A percentile compares a stretch with the other conserved stretches of the same genome.
These are phyloP conservation scores for Microsporum canis DNA, from an alignment of 2,329 filamentous ascomycete genomes.

Conservation along the genomic window DNA sequence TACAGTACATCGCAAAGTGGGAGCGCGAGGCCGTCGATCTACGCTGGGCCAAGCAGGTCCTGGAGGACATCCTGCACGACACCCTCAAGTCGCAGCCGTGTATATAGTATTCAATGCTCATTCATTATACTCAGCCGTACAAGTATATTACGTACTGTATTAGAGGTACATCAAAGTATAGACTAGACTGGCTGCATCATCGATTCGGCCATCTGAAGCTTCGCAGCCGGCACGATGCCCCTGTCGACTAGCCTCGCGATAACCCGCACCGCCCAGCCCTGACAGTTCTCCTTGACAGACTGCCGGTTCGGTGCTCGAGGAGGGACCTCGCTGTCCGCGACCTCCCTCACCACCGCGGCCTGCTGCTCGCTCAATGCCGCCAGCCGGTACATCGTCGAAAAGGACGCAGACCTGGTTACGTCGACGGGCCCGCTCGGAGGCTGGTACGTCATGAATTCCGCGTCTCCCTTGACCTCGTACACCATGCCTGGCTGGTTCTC, in stretches of 20 bases:
- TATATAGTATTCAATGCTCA: background rate
- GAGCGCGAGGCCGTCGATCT: no score
- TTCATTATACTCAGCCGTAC: no score
- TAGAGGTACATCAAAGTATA: no score
- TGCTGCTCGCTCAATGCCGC: constrained; percentile 14
- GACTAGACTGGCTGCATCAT: constrained; percentile 16
- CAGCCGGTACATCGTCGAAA: constrained; percentile 15
- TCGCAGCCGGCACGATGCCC: constrained; percentile 16
- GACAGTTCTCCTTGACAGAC: constrained; percentile 19
- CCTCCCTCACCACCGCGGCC: constrained; percentile 11
- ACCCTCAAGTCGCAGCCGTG: no score
- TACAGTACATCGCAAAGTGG: no score
- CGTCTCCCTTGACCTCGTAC: constrained; percentile 21
- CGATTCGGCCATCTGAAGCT: constrained; percentile 14
- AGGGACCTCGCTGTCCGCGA: constrained; percentile 16
- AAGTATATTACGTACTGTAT: no score
- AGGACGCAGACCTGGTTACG: constrained; percentile 8
- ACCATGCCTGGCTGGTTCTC: constrained; percentile 18
- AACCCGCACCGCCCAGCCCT: constrained; percentile 19
- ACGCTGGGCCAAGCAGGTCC: no score
- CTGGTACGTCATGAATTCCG: constrained; percentile 18
- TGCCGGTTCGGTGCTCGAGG: constrained; percentile 15
- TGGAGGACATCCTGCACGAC: no score
- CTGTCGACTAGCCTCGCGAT: constrained; percentile 15
- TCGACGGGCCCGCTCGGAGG: constrained; percentile 12